Conservation (phyloP, 2,329 filamentous ascomycete genomes). For the Ceratocystis diversiconidia region DNA sequence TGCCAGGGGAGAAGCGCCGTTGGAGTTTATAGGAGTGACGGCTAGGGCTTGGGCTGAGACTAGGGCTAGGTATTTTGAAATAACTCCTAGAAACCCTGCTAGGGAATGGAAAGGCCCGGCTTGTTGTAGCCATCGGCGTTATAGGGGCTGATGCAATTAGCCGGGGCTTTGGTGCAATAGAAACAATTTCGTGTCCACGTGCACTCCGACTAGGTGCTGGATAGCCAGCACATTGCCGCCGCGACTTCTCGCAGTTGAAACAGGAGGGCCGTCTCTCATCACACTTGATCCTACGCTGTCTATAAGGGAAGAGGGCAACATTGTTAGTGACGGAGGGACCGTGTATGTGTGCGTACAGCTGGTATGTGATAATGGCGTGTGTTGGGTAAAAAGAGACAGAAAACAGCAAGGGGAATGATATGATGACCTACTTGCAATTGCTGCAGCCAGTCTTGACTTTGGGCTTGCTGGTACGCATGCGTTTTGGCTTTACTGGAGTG, state of each 20-base stretch:
- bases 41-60: not conserved
- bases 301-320: conserved; percentile 22
- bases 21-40: conserved; percentile 9
- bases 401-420: not conserved
- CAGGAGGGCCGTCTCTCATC: conserved; percentile 49
- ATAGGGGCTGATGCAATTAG: not conserved
- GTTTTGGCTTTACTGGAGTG: conserved; percentile 24
- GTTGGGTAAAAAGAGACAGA: not conserved
- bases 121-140: not conserved
- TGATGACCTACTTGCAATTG: conserved; percentile 49
- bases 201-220: conserved; percentile 40
- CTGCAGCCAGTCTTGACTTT: conserved; percentile 54
- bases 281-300: conserved; percentile 50
- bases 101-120: not conserved
- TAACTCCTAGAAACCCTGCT: not conserved
- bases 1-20: not conserved
- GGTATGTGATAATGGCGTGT: not conserved
- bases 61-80: not conserved
- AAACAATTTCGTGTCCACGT: conserved; percentile 33
- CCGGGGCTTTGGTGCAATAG: conserved; percentile 32
- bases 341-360: not conserved
- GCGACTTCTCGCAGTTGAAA: conserved; percentile 44
- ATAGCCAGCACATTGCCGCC: conserved; percentile 46
- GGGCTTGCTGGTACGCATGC: conserved; percentile 39
- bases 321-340: not conserved